Evolutionary conservation across 1,284 basidiomycete genomes (phyloP).

Genomic region (Ustilago hordei): DNA sequence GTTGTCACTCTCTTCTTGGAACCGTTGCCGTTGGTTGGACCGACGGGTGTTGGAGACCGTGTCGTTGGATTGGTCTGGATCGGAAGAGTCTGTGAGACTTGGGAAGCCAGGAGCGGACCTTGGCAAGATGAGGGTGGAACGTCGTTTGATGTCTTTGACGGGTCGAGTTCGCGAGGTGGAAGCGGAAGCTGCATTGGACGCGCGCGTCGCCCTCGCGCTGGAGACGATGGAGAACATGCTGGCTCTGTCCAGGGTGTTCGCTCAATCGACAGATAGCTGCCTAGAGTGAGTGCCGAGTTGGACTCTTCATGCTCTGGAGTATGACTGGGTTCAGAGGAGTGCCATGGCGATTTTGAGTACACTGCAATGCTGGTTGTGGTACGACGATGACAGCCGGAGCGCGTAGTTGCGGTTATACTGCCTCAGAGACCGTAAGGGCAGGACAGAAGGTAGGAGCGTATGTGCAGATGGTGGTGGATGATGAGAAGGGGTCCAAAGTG

Average conservation of each 20-base stretch:
- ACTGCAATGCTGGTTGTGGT: not conserved
- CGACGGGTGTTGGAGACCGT: conserved; percentile 1
- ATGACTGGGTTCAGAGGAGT: not conserved
- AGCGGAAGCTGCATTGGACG: conserved; percentile 24
- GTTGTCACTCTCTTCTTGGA: conserved; percentile 7
- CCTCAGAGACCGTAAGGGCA: not conserved
- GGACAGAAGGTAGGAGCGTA: not conserved
- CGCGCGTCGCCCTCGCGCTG: conserved; percentile 22
- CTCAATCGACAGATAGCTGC: too few relatives aligned
- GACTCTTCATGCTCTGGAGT: too few relatives aligned
- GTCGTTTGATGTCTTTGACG: conserved; percentile 5
- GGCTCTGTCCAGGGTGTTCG: not conserved
- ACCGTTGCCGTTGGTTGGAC: not conserved
- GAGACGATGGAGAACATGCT: conserved; percentile 19
- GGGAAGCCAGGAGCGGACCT: not conserved
- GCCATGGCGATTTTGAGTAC: not conserved
- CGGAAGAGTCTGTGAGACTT: conserved; percentile 15
- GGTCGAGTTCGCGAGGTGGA: conserved; percentile 7
- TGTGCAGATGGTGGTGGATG: conserved; percentile 3
- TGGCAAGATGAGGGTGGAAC: conserved; percentile 11
- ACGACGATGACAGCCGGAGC: not conserved
- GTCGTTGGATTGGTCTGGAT: conserved; percentile 12
- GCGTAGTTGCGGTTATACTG: not conserved
- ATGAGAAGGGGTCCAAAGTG: not conserved
- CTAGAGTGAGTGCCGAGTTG: too few relatives aligned